Evolutionary conservation across 805 yeast species (phyloP), one percentile per base, ranked within the genome.

Genomic region (Dipodascus albidus): DNA sequence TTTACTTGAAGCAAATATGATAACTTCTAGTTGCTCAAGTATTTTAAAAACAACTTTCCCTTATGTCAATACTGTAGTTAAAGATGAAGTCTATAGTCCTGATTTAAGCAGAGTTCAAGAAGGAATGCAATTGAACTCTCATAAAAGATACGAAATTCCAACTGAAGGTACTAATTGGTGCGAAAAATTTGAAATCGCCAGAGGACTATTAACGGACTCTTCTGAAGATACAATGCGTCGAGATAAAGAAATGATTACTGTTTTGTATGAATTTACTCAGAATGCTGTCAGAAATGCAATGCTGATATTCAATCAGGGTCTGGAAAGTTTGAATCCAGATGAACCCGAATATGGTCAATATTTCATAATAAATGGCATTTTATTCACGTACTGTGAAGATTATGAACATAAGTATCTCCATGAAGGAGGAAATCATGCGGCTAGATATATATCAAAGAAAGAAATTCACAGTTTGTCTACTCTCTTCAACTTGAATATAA

Each of bases 341-440:
- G 93, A 87, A 52, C 75, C 76, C 2, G 69, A 72, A 15, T 75
- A 74, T 22, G 75, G 81, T 54, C 86, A 80, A 58, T 83, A 89
- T 50, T 91, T 67, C 70, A 74, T 90, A 56, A 77, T 85, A 61
- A 85, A 87, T 63, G 91, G 91, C 53, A 85, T 93, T 48, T 90
- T 91, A 68, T 91, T 86, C 71, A 86, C 96, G 1, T 80, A 75
- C 51, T 93, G 89, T 50, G 76, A 78, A 51, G 90, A 84, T 59
- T 74, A 78, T 54, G 80, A 83, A 17, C 89, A 87, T 20, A 73
- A 76, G 33, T 87, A 83, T 63, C 76, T 73, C 31, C 69, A 70
- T 1, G 72, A 79, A 49, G 96, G 96, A 55, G 95, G 95, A 21
- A 79, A 83, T 60, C 89, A 80, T 57, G 96, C 96, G 56, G 88